Evolutionary conservation across 805 yeast species (phyloP).

Genomic region (Candida maris): DNA sequence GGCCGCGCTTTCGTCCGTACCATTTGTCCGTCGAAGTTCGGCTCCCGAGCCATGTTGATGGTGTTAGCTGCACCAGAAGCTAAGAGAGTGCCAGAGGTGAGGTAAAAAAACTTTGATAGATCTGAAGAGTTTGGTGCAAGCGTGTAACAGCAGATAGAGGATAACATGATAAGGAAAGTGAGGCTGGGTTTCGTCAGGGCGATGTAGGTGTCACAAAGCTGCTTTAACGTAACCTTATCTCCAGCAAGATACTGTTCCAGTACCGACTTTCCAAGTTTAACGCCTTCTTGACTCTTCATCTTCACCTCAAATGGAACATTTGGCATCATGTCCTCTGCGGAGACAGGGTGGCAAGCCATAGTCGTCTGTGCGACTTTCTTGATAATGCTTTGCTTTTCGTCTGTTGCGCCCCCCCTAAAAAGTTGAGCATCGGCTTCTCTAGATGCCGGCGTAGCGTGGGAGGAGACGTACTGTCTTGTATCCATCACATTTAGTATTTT

Average conservation of each 20-base stretch:
- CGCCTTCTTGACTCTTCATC: slow-evolving; percentile 28
- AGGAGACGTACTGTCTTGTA: slow-evolving; percentile 5
- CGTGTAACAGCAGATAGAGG: slow-evolving; percentile 92
- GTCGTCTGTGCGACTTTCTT: slow-evolving; percentile 42
- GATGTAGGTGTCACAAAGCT: slow-evolving; percentile 57
- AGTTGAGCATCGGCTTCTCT: background rate
- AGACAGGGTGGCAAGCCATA: slow-evolving; percentile 40
- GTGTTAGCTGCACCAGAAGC: slow-evolving; percentile 96
- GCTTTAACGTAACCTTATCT: slow-evolving; percentile 31
- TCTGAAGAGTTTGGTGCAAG: slow-evolving; percentile 82
- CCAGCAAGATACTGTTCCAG: slow-evolving; percentile 24
- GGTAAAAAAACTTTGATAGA: slow-evolving; percentile 59
- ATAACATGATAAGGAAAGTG: slow-evolving; percentile 81
- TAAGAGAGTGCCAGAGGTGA: slow-evolving; percentile 81
- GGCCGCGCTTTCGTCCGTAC: slow-evolving; percentile 85
- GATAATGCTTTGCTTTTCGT: slow-evolving; percentile 20
- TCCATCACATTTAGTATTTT: slow-evolving; percentile 12
- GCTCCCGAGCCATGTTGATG: slow-evolving; percentile 95
- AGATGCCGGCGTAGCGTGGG: slow-evolving; percentile 1
- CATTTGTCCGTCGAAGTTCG: slow-evolving; percentile 84
- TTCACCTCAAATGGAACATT: slow-evolving; percentile 57
- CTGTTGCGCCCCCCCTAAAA: background rate
- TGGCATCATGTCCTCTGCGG: slow-evolving; percentile 5
- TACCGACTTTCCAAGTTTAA: slow-evolving; percentile 12
- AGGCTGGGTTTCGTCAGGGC: slow-evolving; percentile 89